A percentile compares a stretch with the other conserved stretches of the same genome.
Conservation (phyloP, 1,139 yeast genomes). For the Taiozyma sp. region DNA sequence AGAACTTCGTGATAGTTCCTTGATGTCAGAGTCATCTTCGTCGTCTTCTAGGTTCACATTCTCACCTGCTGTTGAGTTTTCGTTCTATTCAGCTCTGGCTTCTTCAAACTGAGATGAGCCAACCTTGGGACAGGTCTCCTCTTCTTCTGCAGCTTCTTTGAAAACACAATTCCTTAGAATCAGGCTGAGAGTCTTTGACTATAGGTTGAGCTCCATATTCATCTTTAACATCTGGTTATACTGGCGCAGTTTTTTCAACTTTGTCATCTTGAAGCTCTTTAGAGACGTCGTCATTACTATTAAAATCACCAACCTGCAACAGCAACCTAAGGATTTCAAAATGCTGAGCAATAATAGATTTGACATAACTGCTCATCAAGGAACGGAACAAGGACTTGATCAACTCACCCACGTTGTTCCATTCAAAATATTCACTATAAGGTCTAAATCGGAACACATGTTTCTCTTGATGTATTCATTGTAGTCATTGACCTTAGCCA, state of each 20-base stretch:
- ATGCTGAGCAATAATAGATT: slow-evolving; percentile 74
- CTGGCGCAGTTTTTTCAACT: neutral
- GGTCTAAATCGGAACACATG: slow-evolving; percentile 58
- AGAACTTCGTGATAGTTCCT: neutral
- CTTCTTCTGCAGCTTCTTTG: neutral
- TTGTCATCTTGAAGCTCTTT: neutral
- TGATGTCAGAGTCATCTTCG: neutral
- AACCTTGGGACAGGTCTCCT: neutral
- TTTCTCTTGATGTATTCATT: slow-evolving; percentile 32
- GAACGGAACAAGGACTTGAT: slow-evolving; percentile 49
- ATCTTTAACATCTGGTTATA: neutral
- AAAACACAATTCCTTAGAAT: neutral
- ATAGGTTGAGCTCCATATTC: neutral
- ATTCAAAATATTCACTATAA: slow-evolving; percentile 57
- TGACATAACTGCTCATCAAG: slow-evolving; percentile 61
- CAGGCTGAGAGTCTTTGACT: neutral
- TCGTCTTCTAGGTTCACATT: neutral
- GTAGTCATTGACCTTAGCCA: slow-evolving; percentile 18
- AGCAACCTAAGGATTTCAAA: slow-evolving; percentile 78
- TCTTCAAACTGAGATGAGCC: neutral
- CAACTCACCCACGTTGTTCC: slow-evolving; percentile 49
- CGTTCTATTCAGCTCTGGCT: neutral
- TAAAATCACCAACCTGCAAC: slow-evolving; percentile 70
- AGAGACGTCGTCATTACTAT: slow-evolving; percentile 1
- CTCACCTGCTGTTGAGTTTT: neutral